Evolutionary conservation across 495 filamentous ascomycete species (phyloP).

Genomic region (Viridothelium virens): DNA sequence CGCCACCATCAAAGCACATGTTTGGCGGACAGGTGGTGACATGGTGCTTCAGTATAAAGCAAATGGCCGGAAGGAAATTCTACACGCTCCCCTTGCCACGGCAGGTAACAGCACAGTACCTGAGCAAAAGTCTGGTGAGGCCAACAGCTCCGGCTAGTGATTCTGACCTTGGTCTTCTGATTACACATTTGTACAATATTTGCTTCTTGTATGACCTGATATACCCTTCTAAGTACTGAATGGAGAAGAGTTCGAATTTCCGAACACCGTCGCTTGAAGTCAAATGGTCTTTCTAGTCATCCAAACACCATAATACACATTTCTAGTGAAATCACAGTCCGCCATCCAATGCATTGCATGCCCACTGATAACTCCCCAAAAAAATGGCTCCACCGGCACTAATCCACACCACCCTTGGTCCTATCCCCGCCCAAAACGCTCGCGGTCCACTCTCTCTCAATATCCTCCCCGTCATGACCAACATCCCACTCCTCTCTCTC

Average conservation of each 20-base stretch:
- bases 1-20: constrained; percentile 76
- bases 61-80: constrained; percentile 62
- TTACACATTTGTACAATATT: neutral
- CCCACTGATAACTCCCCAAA: constrained; percentile 91
- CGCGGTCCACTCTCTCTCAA: constrained; percentile 60
- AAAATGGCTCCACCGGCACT: constrained; percentile 89
- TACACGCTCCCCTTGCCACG: neutral
- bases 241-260: neutral
- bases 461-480: constrained; percentile 56
- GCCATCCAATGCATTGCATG: constrained; percentile 58
- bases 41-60: constrained; percentile 84
- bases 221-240: neutral
- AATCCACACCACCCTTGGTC: constrained; percentile 88
- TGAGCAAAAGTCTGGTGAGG: neutral
- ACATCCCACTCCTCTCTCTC: constrained; percentile 47
- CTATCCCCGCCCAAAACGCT: constrained; percentile 82
- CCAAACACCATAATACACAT: neutral
- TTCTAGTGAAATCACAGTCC: neutral
- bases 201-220: neutral
- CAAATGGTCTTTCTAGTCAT: neutral
- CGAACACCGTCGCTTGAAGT: constrained; percentile 1
- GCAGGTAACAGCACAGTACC: neutral
- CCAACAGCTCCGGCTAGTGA: neutral
- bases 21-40: constrained; percentile 89
- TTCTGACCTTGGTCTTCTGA: neutral